These are phyloP conservation scores for Aspergillus kassunensis DNA, from an alignment of 495 filamentous ascomycete genomes.

Conservation along the genomic window DNA sequence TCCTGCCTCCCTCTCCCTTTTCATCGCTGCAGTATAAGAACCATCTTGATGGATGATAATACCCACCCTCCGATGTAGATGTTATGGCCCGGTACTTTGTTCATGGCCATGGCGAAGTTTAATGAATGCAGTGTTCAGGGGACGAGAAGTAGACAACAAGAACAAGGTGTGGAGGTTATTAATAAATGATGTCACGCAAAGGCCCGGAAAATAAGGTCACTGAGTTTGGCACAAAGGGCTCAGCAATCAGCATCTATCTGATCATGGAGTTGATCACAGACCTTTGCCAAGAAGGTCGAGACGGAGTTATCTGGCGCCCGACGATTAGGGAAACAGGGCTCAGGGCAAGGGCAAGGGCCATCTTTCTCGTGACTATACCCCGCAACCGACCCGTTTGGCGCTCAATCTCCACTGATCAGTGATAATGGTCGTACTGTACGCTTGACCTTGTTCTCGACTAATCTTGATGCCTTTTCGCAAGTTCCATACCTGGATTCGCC, in stretches of 20 bases:
- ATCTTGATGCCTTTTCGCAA: no score
- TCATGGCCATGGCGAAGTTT: conserved; percentile 39
- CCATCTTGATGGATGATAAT: neutral
- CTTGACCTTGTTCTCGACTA: no score
- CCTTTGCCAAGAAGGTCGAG: conserved; percentile 1
- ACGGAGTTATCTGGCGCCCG: no score
- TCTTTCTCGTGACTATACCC: neutral
- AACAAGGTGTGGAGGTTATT: neutral
- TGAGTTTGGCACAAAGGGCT: no score
- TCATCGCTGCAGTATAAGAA: neutral
- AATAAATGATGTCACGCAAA: no score
- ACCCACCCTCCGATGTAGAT: conserved; percentile 85
- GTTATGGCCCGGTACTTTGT: conserved; percentile 62
- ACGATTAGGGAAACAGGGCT: conserved; percentile 17
- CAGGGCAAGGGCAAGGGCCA: conserved; percentile 25
- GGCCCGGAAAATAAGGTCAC: no score
- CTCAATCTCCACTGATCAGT: no score
- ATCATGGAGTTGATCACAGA: neutral
- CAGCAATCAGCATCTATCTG: no score
- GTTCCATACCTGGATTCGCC: no score
- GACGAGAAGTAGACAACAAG: no score
- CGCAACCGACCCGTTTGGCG: neutral
- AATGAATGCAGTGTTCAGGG: neutral
- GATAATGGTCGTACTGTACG: no score
- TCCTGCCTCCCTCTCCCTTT: neutral